Conservation (phyloP, 2,329 filamentous ascomycete species). For the Trichoderma hamatum region DNA sequence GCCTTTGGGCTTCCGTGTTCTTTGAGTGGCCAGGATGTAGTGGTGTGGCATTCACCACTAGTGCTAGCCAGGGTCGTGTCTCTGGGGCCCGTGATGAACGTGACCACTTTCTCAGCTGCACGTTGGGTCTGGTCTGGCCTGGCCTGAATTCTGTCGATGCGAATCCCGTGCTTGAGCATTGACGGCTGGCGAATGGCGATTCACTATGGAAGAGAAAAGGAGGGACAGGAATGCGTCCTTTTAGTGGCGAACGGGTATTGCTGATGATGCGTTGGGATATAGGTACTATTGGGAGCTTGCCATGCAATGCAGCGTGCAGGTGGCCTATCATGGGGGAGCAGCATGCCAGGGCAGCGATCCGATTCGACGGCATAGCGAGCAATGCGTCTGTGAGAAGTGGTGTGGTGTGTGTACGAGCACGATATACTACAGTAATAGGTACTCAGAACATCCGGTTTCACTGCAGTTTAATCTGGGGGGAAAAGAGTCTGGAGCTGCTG, state of each 20-base stretch:
- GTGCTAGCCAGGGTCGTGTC: constrained; percentile 11
- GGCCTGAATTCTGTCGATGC: neutral
- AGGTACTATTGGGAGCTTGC: neutral
- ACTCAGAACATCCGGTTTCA: neutral
- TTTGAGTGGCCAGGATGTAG: neutral
- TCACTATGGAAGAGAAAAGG: neutral
- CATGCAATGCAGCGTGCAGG: neutral
- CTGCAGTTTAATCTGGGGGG: neutral
- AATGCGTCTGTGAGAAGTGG: neutral
- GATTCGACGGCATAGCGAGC: constrained; percentile 1
- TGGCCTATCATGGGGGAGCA: neutral
- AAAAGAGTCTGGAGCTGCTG: neutral
- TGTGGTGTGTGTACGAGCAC: no score
- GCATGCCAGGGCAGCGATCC: constrained; percentile 6
- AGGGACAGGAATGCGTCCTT: neutral
- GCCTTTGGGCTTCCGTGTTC: neutral
- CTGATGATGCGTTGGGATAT: neutral
- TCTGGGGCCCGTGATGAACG: constrained; percentile 4
- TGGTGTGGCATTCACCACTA: constrained; percentile 20
- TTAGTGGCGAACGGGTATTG: neutral
- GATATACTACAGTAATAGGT: no score
- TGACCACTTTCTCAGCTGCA: constrained; percentile 8
- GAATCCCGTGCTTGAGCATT: neutral
- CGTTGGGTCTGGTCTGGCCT: neutral
- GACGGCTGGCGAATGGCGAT: neutral